Evolutionary conservation across 768 basidiomycete species (phyloP), one percentile per base, ranked within the genome.

Genomic region (Boletus subcaerulescens): DNA sequence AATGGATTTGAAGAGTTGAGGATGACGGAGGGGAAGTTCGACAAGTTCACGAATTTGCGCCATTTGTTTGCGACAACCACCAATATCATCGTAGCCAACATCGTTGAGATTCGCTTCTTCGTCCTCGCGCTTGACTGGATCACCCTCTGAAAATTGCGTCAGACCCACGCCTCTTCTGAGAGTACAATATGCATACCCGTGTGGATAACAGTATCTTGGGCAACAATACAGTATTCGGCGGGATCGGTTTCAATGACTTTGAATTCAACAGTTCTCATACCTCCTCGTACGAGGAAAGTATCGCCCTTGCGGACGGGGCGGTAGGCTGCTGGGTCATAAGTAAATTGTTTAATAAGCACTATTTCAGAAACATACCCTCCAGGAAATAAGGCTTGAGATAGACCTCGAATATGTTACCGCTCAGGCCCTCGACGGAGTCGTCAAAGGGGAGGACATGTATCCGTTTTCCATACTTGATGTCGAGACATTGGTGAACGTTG

Each of bases 361-460:
- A 24, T 12, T 33, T 29, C 12, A 13, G 52, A 48, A 44, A 65
- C 78, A 47, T 63, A 83, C 91, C 92, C 74, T 99, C 96, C 11
- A 98, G 83, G 88, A 99, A 99, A 74, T 99, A 99, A 1, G 96
- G 97, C 80, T 91, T 97, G 58, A 99, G 85, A 76, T 95, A 98
- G 47, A 98, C 96, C 67, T 99, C 97, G 67, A 98, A 99, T 62
- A 99, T 83, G 77, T 99, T 98, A 36, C 97, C 97, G 62, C 92
- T 95, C 49, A 99, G 81, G 63, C 96, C 97, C 77, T 99, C 97
- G 57, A 98, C 78, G 7, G 97, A 98, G 77, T 99, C 97, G 65
- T 98, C 97, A 68, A 99, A 98, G 2, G 97, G 97, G 15, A 99
- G 79, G 56, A 99, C 83, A 70, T 98, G 97, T 39, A 99, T 85